These are phyloP conservation scores for Neckera pumila DNA, from an alignment of 225 moss, liverwort and hornwort species.

Conservation along the genomic window DNA sequence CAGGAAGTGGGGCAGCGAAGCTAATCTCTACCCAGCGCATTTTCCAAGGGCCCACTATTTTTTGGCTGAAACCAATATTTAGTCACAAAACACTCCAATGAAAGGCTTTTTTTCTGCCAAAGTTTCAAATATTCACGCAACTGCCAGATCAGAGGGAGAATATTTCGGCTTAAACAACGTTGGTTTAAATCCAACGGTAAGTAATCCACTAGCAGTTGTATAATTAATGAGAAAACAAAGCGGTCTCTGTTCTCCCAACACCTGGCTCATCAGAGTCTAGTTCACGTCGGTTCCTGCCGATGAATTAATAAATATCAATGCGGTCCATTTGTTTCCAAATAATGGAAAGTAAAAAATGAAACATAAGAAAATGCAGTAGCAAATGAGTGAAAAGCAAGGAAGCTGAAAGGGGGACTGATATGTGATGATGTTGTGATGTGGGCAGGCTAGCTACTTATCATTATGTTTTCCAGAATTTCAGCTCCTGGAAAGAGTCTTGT, in stretches of 20 bases:
- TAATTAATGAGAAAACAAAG: not conserved
- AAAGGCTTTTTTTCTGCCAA: not conserved
- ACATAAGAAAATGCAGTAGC: not conserved
- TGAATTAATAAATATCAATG: not conserved
- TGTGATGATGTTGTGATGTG: not conserved
- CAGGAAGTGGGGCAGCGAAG: not conserved
- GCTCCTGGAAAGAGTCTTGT: slow-evolving; percentile 1
- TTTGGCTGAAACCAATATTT: not conserved
- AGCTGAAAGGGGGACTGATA: not conserved
- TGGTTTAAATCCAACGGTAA: not conserved
- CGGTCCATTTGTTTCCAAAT: not conserved
- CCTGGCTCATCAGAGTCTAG: not conserved
- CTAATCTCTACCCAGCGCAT: not conserved
- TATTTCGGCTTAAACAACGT: not conserved
- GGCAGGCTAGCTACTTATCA: not conserved
- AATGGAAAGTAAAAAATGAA: not conserved
- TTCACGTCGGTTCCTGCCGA: not conserved
- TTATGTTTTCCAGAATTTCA: not conserved
- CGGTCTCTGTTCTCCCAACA: not conserved
- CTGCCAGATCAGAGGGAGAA: not conserved
- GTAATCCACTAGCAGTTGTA: not conserved
- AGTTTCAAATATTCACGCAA: not conserved
- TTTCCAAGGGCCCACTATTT: not conserved
- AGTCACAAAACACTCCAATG: not conserved
- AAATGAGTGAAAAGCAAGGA: not conserved